These are phyloP conservation scores for Neonectria ditissima DNA, from an alignment of 2,329 filamentous ascomycete genomes.

Conservation along the genomic window DNA sequence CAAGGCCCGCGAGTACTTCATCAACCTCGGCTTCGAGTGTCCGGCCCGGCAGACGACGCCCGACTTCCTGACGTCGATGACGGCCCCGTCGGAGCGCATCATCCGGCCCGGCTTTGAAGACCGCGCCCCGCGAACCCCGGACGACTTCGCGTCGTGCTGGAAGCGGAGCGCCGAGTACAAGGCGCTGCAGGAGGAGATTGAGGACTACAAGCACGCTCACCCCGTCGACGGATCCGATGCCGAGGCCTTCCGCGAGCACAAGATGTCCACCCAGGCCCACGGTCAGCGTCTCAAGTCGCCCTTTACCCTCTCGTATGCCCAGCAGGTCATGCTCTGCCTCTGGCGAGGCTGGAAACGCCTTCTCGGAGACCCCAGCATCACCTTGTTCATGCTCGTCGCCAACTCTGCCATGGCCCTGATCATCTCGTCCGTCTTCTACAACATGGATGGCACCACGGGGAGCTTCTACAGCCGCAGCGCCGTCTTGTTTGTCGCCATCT, in stretches of 20 bases:
- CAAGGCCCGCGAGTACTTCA: conserved; percentile 23
- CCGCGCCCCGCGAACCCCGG: conserved; percentile 21
- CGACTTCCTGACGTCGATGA: conserved; percentile 27
- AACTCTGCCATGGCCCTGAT: conserved; percentile 13
- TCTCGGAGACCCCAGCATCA: conserved; percentile 10
- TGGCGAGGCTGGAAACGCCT: conserved; percentile 25
- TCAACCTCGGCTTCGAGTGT: conserved; percentile 26
- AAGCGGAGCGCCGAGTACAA: conserved; percentile 21
- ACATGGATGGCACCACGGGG: neutral
- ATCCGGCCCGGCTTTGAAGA: conserved; percentile 17
- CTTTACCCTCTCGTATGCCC: conserved; percentile 21
- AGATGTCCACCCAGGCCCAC: conserved; percentile 10
- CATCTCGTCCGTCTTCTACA: conserved; percentile 23
- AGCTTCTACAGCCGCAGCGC: conserved; percentile 50
- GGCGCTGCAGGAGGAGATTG: conserved; percentile 15
- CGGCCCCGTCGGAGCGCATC: conserved; percentile 18
- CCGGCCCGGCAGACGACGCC: conserved; percentile 24
- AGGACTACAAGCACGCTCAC: conserved; percentile 21
- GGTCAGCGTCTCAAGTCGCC: conserved; percentile 25
- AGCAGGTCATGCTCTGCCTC: conserved; percentile 22
- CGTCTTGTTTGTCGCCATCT: conserved; percentile 64
- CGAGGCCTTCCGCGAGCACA: conserved; percentile 25
- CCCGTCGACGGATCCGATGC: conserved; percentile 18
- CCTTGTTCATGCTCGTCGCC: conserved; percentile 18
- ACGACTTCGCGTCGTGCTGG: conserved; percentile 24